phyloP scores from a whole-genome alignment of 805 yeast genomes.

The Kregervanrija pseudodelftensis region DNA sequence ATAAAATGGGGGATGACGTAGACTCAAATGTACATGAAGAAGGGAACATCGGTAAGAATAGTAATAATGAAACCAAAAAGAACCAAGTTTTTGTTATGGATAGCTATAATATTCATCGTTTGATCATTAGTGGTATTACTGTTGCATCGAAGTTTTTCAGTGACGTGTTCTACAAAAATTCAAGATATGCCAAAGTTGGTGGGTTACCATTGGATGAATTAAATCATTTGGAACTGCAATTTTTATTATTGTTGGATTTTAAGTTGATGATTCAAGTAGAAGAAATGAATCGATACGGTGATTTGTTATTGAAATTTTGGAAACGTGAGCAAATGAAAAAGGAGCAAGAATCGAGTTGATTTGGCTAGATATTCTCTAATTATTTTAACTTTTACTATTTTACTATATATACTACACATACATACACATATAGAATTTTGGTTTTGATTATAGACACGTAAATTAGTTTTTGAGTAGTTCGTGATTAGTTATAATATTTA shows the following conservation, averaged over 20 bases:
- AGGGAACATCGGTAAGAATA: slow-evolving; percentile 1
- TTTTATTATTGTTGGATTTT: slow-evolving; percentile 77
- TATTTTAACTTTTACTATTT: neutral
- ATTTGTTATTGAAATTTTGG: slow-evolving; percentile 79
- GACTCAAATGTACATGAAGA: slow-evolving; percentile 2
- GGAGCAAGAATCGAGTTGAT: neutral
- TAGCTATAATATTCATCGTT: slow-evolving; percentile 88
- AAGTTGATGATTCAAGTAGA: slow-evolving; percentile 81
- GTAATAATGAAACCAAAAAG: slow-evolving; percentile 3
- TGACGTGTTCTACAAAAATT: slow-evolving; percentile 89
- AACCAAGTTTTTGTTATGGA: slow-evolving; percentile 88
- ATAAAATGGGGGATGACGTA: slow-evolving; percentile 15
- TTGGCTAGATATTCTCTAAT: too few species aligned
- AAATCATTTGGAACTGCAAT: slow-evolving; percentile 87
- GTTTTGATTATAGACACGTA: too few species aligned
- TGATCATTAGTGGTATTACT: slow-evolving; percentile 90
- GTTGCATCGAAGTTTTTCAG: slow-evolving; percentile 92
- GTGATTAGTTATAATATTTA: too few species aligned
- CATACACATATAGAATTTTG: too few species aligned
- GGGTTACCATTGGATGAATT: slow-evolving; percentile 91
- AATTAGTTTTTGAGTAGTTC: too few species aligned
- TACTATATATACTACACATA: neutral
- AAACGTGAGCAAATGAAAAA: slow-evolving; percentile 40
- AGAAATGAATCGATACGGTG: slow-evolving; percentile 88
- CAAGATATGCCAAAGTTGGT: slow-evolving; percentile 92